Conservation (phyloP, 2,329 filamentous ascomycete genomes). For the Apiospora pterosperma region DNA sequence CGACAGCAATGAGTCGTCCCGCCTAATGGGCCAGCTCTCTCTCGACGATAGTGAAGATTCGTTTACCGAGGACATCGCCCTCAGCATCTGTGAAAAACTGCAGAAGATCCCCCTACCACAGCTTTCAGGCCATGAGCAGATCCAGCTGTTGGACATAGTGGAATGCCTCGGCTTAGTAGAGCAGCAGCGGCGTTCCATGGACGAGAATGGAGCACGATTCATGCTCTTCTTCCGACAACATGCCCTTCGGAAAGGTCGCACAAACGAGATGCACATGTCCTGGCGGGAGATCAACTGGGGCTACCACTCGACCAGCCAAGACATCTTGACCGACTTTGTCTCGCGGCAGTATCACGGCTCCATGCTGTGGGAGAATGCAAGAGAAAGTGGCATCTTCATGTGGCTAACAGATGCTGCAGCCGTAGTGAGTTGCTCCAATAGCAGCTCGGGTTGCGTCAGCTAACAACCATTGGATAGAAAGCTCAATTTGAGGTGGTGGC, state of each 20-base stretch:
- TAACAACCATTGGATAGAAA: constrained; percentile 44
- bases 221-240: constrained; percentile 85
- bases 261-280: constrained; percentile 62
- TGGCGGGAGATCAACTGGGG: constrained; percentile 85
- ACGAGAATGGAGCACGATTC: constrained; percentile 84
- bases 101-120: constrained; percentile 71
- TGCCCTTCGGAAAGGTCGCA: constrained; percentile 63
- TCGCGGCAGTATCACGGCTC: constrained; percentile 74
- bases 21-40: constrained; percentile 33
- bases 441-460: not conserved
- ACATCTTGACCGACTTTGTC: constrained; percentile 83
- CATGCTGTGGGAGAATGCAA: constrained; percentile 80
- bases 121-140: constrained; percentile 81
- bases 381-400: constrained; percentile 88
- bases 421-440: constrained; percentile 54
- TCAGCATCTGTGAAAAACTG: constrained; percentile 72
- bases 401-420: constrained; percentile 80
- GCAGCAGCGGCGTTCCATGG: constrained; percentile 82
- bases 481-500: constrained; percentile 86
- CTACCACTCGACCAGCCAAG: constrained; percentile 80
- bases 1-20: constrained; percentile 28
- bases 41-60: constrained; percentile 54
- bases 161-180: constrained; percentile 83
- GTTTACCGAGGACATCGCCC: constrained; percentile 69
- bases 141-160: constrained; percentile 77